These are phyloP conservation scores for Pseudonectria buxi DNA, from an alignment of 2,329 filamentous ascomycete genomes.

Conservation along the genomic window DNA sequence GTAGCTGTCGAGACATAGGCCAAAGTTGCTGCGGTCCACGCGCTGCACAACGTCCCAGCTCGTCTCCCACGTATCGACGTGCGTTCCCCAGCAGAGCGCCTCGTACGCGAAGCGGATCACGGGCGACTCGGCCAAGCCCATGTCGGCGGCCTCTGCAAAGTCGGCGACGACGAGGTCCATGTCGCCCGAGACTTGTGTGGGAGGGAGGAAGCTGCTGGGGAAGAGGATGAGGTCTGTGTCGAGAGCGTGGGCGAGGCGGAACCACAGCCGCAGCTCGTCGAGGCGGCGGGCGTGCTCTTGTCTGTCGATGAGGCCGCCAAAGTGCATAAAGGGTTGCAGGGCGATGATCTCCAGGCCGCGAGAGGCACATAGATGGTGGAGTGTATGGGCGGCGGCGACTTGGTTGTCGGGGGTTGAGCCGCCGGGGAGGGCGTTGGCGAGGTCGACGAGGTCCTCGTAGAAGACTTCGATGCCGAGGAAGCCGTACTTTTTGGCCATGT, in stretches of 20 bases:
- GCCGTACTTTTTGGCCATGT: slow-evolving; percentile 57
- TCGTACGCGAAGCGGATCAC: slow-evolving; percentile 67
- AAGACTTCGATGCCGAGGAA: slow-evolving; percentile 70
- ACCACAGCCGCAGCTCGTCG: slow-evolving; percentile 62
- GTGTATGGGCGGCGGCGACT: slow-evolving; percentile 49
- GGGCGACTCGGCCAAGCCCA: slow-evolving; percentile 51
- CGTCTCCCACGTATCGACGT: slow-evolving; percentile 63
- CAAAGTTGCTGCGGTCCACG: slow-evolving; percentile 66
- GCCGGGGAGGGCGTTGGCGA: slow-evolving; percentile 42
- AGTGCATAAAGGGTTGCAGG: slow-evolving; percentile 72
- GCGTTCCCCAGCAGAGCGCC: slow-evolving; percentile 64
- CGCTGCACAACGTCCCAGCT: slow-evolving; percentile 61
- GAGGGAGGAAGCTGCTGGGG: slow-evolving; percentile 61
- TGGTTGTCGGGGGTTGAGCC: slow-evolving; percentile 35
- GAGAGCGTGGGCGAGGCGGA: slow-evolving; percentile 56
- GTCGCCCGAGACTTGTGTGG: slow-evolving; percentile 37
- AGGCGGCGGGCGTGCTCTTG: slow-evolving; percentile 49
- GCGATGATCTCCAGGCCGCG: slow-evolving; percentile 52
- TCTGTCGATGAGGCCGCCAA: slow-evolving; percentile 65
- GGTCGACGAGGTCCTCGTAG: slow-evolving; percentile 65
- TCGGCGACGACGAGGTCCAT: slow-evolving; percentile 54
- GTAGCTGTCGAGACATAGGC: slow-evolving; percentile 71
- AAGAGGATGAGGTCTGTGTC: slow-evolving; percentile 68
- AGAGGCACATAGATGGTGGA: slow-evolving; percentile 50
- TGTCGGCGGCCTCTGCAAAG: slow-evolving; percentile 57